Conservation (phyloP, 192 early-diverging fungal genomes). For the Entomortierella parvispora region DNA sequence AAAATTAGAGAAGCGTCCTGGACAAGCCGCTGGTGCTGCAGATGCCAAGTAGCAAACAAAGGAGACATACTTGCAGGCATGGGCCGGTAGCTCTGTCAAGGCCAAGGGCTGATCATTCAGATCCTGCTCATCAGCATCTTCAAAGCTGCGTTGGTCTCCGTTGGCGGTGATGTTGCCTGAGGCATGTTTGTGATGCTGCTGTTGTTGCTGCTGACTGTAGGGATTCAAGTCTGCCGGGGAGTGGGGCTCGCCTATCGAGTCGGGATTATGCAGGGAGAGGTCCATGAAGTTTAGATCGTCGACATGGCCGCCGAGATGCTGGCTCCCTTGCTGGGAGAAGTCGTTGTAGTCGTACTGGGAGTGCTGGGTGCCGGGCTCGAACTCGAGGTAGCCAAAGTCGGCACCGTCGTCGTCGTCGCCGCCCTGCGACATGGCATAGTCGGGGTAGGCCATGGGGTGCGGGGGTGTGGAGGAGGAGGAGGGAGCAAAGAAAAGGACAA, state of each 20-base stretch:
- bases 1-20: neutral
- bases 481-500: neutral
- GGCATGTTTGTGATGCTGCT: constrained; percentile 19
- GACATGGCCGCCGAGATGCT: constrained; percentile 44
- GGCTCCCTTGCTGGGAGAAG: constrained; percentile 59
- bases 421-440: constrained; percentile 54
- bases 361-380: constrained; percentile 66
- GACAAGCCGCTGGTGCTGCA: too few species aligned
- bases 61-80: constrained; percentile 73
- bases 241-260: constrained; percentile 35
- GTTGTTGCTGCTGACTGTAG: constrained; percentile 12
- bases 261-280: constrained; percentile 7
- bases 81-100: constrained; percentile 72
- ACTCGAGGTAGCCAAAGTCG: constrained; percentile 68
- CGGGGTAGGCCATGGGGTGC: constrained; percentile 38
- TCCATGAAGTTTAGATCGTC: constrained; percentile 61
- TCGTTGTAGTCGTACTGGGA: constrained; percentile 77
- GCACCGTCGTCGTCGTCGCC: constrained; percentile 58
- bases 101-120: constrained; percentile 59
- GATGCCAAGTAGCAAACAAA: too few species aligned
- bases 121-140: constrained; percentile 65
- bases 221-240: constrained; percentile 33
- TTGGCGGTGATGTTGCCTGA: constrained; percentile 1
- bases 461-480: too few species aligned
- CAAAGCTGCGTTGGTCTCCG: constrained; percentile 52